Conservation (phyloP, 805 yeast genomes). For the Metschnikowia chrysomelidarum region DNA sequence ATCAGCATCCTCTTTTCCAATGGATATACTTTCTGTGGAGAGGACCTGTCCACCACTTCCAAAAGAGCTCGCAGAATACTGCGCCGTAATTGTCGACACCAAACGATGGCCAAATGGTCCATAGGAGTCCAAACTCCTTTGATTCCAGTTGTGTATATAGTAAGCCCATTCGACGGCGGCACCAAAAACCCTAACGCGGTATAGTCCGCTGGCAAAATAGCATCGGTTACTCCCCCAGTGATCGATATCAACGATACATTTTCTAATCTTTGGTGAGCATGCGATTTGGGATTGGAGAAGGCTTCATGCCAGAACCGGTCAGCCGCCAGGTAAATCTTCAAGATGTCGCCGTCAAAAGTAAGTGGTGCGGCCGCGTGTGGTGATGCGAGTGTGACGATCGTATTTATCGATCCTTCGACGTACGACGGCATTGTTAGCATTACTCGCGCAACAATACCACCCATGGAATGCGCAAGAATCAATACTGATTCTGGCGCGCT, state of each 20-base stretch:
- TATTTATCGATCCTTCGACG: slow-evolving; percentile 66
- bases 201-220: slow-evolving; percentile 85
- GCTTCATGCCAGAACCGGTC: slow-evolving; percentile 81
- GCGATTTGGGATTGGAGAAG: slow-evolving; percentile 26
- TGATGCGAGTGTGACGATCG: slow-evolving; percentile 81
- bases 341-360: slow-evolving; percentile 86
- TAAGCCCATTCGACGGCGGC: slow-evolving; percentile 75
- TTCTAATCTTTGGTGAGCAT: slow-evolving; percentile 36
- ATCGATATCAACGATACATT: slow-evolving; percentile 76
- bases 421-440: slow-evolving; percentile 81
- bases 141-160: slow-evolving; percentile 80
- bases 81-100: slow-evolving; percentile 88
- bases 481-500: slow-evolving; percentile 68
- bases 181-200: slow-evolving; percentile 69
- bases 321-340: slow-evolving; percentile 67
- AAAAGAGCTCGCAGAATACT: slow-evolving; percentile 58
- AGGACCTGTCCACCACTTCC: slow-evolving; percentile 52
- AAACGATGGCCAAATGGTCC: slow-evolving; percentile 92
- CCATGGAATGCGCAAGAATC: slow-evolving; percentile 92
- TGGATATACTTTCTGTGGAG: slow-evolving; percentile 49
- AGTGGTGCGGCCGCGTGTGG: slow-evolving; percentile 94
- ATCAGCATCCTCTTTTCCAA: slow-evolving; percentile 56
- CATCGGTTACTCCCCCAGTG: slow-evolving; percentile 84
- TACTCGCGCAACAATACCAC: slow-evolving; percentile 89
- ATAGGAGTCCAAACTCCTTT: slow-evolving; percentile 92